Evolutionary conservation across 768 basidiomycete species (phyloP).

Genomic region (Tulasnella sp.): DNA sequence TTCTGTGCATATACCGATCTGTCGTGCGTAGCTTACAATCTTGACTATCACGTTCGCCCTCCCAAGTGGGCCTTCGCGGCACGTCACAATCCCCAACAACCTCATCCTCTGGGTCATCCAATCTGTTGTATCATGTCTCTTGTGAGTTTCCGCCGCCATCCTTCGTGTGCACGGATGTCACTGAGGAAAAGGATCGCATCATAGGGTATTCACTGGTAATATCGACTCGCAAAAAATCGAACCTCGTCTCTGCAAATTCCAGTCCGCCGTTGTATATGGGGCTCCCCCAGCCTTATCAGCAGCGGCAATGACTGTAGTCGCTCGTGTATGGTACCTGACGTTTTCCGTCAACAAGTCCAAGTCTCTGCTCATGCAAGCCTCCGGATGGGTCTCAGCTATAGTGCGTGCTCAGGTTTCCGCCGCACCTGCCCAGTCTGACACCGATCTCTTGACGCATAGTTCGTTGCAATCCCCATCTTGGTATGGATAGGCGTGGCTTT

Average conservation of each 20-base stretch:
- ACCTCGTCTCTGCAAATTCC: conserved; percentile 8
- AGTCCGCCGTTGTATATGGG: conserved; percentile 16
- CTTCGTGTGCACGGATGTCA: not conserved
- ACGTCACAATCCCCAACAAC: conserved; percentile 20
- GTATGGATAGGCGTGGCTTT: conserved; percentile 11
- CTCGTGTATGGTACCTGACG: conserved; percentile 21
- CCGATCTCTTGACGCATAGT: not conserved
- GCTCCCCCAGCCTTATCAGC: conserved; percentile 16
- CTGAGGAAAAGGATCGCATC: not conserved
- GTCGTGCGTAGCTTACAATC: conserved; percentile 17
- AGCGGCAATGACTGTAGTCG: conserved; percentile 8
- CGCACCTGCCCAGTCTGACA: not conserved
- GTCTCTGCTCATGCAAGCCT: not conserved
- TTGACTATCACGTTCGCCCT: conserved; percentile 19
- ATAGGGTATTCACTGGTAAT: conserved; percentile 20
- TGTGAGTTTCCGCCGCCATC: not conserved
- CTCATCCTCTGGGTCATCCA: conserved; percentile 7
- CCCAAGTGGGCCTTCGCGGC: conserved; percentile 6
- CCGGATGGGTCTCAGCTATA: not conserved
- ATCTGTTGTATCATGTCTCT: conserved; percentile 18
- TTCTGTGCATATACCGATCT: not conserved
- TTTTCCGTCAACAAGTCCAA: conserved; percentile 8
- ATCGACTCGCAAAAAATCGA: not conserved
- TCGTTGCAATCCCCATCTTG: not conserved
- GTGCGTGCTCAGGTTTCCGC: not conserved